Base-by-base conservation (phyloP, 257 asterid species). In the Nicotiana sylvestris region DNA sequence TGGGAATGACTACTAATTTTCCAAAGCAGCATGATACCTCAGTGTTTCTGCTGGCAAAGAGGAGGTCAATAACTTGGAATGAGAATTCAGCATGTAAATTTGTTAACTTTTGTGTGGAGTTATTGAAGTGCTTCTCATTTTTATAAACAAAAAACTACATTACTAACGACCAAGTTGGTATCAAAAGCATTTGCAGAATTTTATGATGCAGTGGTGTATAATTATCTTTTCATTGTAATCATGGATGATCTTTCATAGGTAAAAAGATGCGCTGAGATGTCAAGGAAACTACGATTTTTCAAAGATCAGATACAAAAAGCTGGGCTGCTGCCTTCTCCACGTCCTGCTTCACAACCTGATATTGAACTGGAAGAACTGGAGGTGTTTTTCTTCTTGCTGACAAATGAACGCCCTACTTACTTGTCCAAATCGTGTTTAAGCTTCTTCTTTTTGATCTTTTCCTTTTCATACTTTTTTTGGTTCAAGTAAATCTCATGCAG, bases 201-300 rank as follows among this genome's bases (percentile, higher is more conserved):
- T 46, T 33, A 53, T 74, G 62, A 27, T 56, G 58, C 80, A 27
- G 27, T 76, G 15, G 25, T 72, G 27, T 49, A 27, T 46, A 74
- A 25, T 49, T 49, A 74, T 51, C 17, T 16, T 29, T 51, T 29
- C 65, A 8, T 72, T 86, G 82, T 78, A 27, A 21, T 81, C 60
- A 25, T 80, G 70, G 66, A 60, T 53, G 68, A 81, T 66, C 76
- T 80, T 82, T 85, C 61, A 69, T 89, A 96, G 99, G 98, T 94
- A 66, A 96, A 96, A 91, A 91, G 98, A 91, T 96, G 99, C 87
- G 98, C 96, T 57, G 99, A 96, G 94, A 96, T 96, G 99, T 91
- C 97, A 70, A 90, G 99, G 74, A 96, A 95, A 87, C 91, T 96
- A 57, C 91, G 97, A 0, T 96, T 94, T 91, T 87, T 94, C 87